phyloP scores from a whole-genome alignment of 2,329 filamentous ascomycete species.

The Alternaria gansuensis region DNA sequence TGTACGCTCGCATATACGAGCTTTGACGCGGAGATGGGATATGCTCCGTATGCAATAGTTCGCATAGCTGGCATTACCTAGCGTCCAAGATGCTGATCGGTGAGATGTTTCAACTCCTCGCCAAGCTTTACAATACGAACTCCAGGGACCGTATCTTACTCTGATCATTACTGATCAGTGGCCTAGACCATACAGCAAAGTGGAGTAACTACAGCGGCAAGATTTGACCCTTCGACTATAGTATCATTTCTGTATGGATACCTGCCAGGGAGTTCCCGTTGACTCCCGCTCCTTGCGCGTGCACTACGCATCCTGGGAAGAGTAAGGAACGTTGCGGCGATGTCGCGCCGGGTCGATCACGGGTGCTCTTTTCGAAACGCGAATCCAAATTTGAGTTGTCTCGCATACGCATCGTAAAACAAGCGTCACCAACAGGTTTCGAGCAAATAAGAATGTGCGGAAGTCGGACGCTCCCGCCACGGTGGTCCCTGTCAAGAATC shows the following conservation, averaged over 20 bases:
- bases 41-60: not conserved
- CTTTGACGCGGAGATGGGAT: constrained; percentile 11
- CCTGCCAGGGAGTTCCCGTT: not conserved
- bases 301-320: not conserved
- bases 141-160: not conserved
- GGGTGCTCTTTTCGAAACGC: constrained; percentile 1
- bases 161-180: not conserved
- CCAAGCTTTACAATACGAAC: not conserved
- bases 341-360: not conserved
- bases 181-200: not conserved
- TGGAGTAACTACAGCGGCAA: not conserved
- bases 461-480: constrained; percentile 13
- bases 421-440: constrained; percentile 8
- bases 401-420: not conserved
- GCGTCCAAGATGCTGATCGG: not conserved
- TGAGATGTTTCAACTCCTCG: not conserved
- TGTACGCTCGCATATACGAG: constrained; percentile 13
- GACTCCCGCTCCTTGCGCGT: not conserved
- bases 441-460: not conserved
- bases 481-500: constrained; percentile 13
- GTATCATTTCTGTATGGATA: not conserved
- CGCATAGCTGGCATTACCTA: constrained; percentile 5
- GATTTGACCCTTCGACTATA: not conserved
- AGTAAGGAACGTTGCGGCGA: not conserved
- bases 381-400: not conserved